phyloP scores from a whole-genome alignment of 176 grass and related monocot genomes.

The Otatea glauca region DNA sequence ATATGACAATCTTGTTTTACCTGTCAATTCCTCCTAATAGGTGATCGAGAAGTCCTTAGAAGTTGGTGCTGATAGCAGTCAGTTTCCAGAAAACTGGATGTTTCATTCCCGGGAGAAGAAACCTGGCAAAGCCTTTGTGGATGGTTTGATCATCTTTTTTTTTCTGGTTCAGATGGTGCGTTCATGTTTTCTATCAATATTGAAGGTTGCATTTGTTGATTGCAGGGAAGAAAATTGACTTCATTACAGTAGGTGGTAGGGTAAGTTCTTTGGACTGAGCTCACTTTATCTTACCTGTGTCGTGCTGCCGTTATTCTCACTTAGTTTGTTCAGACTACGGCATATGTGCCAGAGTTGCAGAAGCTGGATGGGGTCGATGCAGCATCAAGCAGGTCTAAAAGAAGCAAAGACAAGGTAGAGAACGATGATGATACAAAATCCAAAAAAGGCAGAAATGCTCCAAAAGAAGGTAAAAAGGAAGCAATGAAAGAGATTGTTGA shows the following conservation, averaged over 20 bases:
- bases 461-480: background rate
- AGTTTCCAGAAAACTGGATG: constrained; percentile 54
- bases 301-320: background rate
- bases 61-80: constrained; percentile 57
- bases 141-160: constrained; percentile 40
- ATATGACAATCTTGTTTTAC: background rate
- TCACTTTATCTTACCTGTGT: background rate
- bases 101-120: constrained; percentile 66
- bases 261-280: constrained; percentile 15
- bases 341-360: constrained; percentile 50
- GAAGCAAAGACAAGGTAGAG: background rate
- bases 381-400: constrained; percentile 10
- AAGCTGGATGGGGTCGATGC: constrained; percentile 30
- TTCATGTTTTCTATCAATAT: too few relatives aligned
- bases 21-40: constrained; percentile 28
- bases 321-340: constrained; percentile 32
- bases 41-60: constrained; percentile 56
- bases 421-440: background rate
- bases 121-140: constrained; percentile 51
- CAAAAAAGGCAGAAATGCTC: background rate
- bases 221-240: constrained; percentile 51
- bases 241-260: constrained; percentile 47
- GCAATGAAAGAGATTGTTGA: background rate
- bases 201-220: constrained; percentile 17
- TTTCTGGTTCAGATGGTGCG: too few relatives aligned